phyloP scores from a whole-genome alignment of 1,139 yeast genomes.

The Geotrichum phurueaensis region DNA sequence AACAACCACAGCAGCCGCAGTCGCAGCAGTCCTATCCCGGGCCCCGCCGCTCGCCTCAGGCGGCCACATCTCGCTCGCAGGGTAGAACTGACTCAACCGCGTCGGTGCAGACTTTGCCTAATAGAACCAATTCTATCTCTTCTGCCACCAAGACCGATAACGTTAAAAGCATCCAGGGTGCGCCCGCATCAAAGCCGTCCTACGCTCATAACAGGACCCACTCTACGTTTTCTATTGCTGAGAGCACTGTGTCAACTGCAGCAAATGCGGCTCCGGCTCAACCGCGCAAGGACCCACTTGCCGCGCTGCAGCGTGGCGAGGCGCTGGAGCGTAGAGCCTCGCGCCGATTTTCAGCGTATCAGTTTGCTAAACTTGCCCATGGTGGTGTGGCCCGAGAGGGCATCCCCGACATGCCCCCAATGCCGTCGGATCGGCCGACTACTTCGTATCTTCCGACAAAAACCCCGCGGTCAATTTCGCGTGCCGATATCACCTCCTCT shows the following conservation, averaged over 20 bases:
- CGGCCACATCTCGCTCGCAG: neutral
- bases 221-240: neutral
- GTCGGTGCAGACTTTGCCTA: neutral
- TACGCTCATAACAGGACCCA: neutral
- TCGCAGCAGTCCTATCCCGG: neutral
- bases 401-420: slow-evolving; percentile 17
- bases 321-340: slow-evolving; percentile 88
- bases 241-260: neutral
- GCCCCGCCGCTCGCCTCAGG: slow-evolving; percentile 5
- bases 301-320: slow-evolving; percentile 73
- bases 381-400: slow-evolving; percentile 25
- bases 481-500: slow-evolving; percentile 28
- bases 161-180: neutral
- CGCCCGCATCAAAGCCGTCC: neutral
- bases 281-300: slow-evolving; percentile 48
- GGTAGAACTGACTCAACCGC: slow-evolving; percentile 4
- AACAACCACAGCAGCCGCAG: neutral
- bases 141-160: neutral
- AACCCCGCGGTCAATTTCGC: slow-evolving; percentile 25
- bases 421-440: slow-evolving; percentile 14
- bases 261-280: neutral
- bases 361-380: slow-evolving; percentile 71
- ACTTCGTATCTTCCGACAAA: slow-evolving; percentile 27
- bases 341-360: slow-evolving; percentile 86
- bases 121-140: slow-evolving; percentile 4